Evolutionary conservation across 352 stramenopile species (phyloP).

Genomic region (Aphanomyces euteiches): DNA sequence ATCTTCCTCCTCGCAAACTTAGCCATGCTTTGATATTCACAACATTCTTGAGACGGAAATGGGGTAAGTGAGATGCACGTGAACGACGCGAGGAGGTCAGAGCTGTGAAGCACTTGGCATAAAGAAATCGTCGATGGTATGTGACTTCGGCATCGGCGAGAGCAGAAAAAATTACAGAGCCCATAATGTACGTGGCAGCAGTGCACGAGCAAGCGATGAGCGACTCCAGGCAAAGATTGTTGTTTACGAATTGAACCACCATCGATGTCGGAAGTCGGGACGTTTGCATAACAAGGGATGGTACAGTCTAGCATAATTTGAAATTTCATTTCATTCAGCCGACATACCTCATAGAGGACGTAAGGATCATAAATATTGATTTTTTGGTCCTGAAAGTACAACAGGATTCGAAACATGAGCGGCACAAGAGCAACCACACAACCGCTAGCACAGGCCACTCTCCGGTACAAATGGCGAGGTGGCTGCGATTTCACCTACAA

Average conservation of each 20-base stretch:
- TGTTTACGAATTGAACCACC: conserved; percentile 30
- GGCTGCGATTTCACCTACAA: conserved; percentile 67
- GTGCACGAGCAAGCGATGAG: conserved; percentile 68
- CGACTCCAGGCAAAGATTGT: conserved; percentile 15
- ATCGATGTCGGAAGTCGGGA: conserved; percentile 29
- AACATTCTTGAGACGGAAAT: conserved; percentile 88
- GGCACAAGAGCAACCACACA: conserved; percentile 58
- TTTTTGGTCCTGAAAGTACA: conserved; percentile 52
- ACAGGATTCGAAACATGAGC: conserved; percentile 45
- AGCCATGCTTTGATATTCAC: conserved; percentile 91
- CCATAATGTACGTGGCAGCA: conserved; percentile 69
- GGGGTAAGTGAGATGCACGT: conserved; percentile 73
- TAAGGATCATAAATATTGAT: conserved; percentile 28
- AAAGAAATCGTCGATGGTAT: conserved; percentile 81
- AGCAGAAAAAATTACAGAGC: conserved; percentile 65
- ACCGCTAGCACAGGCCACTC: conserved; percentile 56
- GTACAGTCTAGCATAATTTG: neutral
- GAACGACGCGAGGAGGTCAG: conserved; percentile 82
- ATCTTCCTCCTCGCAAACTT: conserved; percentile 75
- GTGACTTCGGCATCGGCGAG: conserved; percentile 80
- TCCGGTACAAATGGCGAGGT: conserved; percentile 61
- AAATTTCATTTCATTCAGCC: neutral
- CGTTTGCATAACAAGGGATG: conserved; percentile 26
- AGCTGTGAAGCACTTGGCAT: conserved; percentile 85
- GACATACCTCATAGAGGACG: conserved; percentile 22